Evolutionary conservation across 1,284 basidiomycete species (phyloP), one percentile per base, ranked within the genome.

Genomic region (Malassezia cuniculi): DNA sequence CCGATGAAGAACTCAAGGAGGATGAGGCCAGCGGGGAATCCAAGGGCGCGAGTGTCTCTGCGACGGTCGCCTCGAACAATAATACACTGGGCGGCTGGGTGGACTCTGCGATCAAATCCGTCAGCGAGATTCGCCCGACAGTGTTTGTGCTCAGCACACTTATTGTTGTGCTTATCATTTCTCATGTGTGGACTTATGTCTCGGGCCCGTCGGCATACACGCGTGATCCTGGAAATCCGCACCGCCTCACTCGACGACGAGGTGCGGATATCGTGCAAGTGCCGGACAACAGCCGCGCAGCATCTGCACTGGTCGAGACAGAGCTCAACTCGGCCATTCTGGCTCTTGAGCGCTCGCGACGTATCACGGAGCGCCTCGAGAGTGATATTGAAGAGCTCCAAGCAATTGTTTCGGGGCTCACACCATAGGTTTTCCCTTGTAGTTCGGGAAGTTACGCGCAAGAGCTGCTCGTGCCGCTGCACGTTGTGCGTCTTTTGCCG

Each of bases 71-170:
- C n/a, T n/a, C n/a, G n/a, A n/a, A n/a, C n/a, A n/a, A n/a, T n/a
- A n/a, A n/a, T n/a, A n/a, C n/a, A n/a, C n/a, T n/a, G 79, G 76
- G 83, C 19, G 71, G 71, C 19, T 21, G 14, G 17, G 35, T 25
- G 21, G 12, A 36, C 7, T 6, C 20, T 16, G 5, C 25, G 2
- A 14, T 30, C 2, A 9, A 22, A 2, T 12, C 17, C 9, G 1
- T 22, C 16, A 20, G 32, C 5, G 27, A 27, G 9, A 27, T 20
- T n/a, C 31, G 36, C 2, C 27, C 37, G 6, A 35, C 36, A 4
- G 36, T 34, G 12, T 15, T 45, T 5, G 16, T 45, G 10, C 24
- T 45, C 10, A 22, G 20, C 16, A 5, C 16, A 4, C 30, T 45
- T 7, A 45, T 45, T 16, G 31, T 35, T 1, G 8, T 39, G 14